Conservation (phyloP, 345 rosid species). For the Pelargonium nanum region DNA sequence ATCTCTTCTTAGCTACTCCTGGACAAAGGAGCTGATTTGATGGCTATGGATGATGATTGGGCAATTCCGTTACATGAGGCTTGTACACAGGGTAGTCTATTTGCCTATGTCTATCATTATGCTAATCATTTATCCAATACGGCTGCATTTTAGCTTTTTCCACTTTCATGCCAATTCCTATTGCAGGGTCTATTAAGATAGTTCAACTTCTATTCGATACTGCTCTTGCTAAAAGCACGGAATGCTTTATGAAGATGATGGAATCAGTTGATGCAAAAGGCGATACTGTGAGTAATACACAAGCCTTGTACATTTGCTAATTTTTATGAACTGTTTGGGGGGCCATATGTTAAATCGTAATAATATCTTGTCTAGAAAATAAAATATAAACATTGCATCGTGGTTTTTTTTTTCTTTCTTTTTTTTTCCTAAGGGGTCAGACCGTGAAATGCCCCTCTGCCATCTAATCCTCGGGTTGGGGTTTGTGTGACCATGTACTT, state of each 20-base stretch:
- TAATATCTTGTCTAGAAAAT: no score
- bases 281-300: constrained; percentile 54
- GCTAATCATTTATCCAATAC: not conserved
- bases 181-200: constrained; percentile 59
- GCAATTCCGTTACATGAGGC: constrained; percentile 93
- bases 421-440: no score
- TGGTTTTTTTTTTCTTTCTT: no score
- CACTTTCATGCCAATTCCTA: not conserved
- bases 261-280: constrained; percentile 69
- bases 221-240: constrained; percentile 38
- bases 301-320: not conserved
- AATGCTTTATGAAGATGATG: constrained; percentile 53
- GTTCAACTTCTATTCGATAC: constrained; percentile 47
- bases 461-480: no score
- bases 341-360: no score
- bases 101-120: not conserved
- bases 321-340: no score
- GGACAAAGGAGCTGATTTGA: constrained; percentile 79
- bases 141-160: not conserved
- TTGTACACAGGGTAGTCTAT: constrained; percentile 67
- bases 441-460: no score
- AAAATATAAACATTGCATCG: no score
- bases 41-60: constrained; percentile 82
- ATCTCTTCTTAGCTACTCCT: constrained; percentile 44
- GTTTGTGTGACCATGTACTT: not conserved